Evolutionary conservation across 371 early-diverging fungal species (phyloP), one percentile per base, ranked within the genome.

Genomic region (Dipsacomyces acuminosporus): DNA sequence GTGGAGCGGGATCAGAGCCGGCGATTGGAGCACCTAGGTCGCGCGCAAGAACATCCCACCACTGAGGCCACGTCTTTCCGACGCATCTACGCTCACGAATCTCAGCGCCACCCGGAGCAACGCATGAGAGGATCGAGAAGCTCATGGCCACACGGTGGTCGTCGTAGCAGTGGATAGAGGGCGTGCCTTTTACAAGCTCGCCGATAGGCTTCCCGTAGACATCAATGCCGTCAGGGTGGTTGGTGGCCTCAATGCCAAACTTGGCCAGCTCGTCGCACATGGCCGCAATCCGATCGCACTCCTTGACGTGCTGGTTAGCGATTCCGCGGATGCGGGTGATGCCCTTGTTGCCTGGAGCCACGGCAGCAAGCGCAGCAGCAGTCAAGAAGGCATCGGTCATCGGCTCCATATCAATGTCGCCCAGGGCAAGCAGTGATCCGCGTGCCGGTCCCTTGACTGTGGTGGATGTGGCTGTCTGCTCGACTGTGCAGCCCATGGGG

Each of bases 311-410:
- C 75, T 97, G 98, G 69, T 97, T 97, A 42, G 96, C 94, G 54
- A 97, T 94, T 43, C 98, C 98, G 34, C 81, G 81, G 62, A 97
- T 97, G 26, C 83, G 79, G 15, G 96, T 94, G 15, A 82, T 76
- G 18, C 80, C 75, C 13, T 54, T 69, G 13, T 61, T 73, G 30
- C 23, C 43, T 0, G 56, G 36, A 1, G 89, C 85, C 2, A 92
- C 92, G 6, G 96, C 95, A 13, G 96, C 96, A 15, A 96, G 79
- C 14, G 88, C 96, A 0, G 90, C 80, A 0, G 96, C 95, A 2
- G 98, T 97, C 71, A 97, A 76, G 78, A 97, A 97, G 8, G 98
- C 98, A 70, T 97, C 98, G 0, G 98, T 97, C 96, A 97, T 93
- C 13, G 90, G 85, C 73, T 94, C 95, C 98, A 97, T 97, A 59